These are phyloP conservation scores for Bipolaris oryzae DNA, from an alignment of 2,329 filamentous ascomycete species.

Conservation along the genomic window DNA sequence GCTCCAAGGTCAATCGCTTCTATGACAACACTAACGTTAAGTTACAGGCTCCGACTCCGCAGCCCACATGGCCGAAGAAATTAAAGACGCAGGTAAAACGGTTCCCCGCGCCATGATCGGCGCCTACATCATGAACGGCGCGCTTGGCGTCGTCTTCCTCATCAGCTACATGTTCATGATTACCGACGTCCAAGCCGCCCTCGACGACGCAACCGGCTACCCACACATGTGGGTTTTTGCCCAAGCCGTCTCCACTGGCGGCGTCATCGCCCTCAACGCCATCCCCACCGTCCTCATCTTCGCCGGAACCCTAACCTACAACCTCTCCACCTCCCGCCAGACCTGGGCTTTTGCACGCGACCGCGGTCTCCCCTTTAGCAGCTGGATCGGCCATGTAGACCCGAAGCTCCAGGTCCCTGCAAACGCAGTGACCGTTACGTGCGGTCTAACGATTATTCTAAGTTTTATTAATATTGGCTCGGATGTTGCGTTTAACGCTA, in stretches of 20 bases:
- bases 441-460: conserved; percentile 35
- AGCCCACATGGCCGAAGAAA: conserved; percentile 53
- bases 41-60: conserved; percentile 47
- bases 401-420: conserved; percentile 36
- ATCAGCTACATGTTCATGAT: conserved; percentile 45
- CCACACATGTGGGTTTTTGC: conserved; percentile 46
- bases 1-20: too few relatives aligned
- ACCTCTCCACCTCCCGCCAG: conserved; percentile 42
- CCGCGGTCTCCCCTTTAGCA: conserved; percentile 41
- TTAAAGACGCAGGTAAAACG: conserved; percentile 50
- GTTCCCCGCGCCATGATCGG: conserved; percentile 52
- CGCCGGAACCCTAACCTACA: conserved; percentile 40
- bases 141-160: conserved; percentile 44
- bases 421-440: conserved; percentile 42
- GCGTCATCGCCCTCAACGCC: conserved; percentile 38
- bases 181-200: conserved; percentile 37
- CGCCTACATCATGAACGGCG: conserved; percentile 49
- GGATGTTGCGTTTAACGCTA: conserved; percentile 43
- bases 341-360: conserved; percentile 48
- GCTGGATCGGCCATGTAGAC: conserved; percentile 37
- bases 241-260: conserved; percentile 33
- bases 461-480: conserved; percentile 47
- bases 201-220: conserved; percentile 39
- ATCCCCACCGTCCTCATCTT: conserved; percentile 42
- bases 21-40: conserved; percentile 13